These are phyloP conservation scores for Larix sibirica DNA, from an alignment of 83 land plant species.

Conservation along the genomic window DNA sequence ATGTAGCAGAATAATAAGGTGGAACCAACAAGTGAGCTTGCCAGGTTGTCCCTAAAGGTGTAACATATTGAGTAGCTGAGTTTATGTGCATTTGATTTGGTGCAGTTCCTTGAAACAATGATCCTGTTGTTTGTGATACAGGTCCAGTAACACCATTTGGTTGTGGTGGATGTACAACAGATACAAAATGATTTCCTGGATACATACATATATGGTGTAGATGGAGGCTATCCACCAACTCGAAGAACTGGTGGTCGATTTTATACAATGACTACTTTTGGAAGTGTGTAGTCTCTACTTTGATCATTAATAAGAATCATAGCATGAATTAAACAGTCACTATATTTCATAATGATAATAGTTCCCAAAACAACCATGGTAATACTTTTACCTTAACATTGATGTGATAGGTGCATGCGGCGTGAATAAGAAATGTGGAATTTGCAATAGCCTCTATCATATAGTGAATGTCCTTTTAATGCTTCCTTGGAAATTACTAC, in stretches of 20 bases:
- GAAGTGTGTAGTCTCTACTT: conserved; percentile 86
- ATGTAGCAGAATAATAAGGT: not conserved
- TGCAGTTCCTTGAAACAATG: not conserved
- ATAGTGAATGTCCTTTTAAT: conserved; percentile 87
- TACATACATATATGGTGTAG: conserved; percentile 24
- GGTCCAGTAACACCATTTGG: conserved; percentile 14
- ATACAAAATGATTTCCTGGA: conserved; percentile 14
- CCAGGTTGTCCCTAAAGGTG: conserved; percentile 11
- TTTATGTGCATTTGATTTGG: conserved; percentile 27
- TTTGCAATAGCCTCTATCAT: conserved; percentile 96
- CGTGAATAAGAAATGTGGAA: conserved; percentile 95
- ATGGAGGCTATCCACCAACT: conserved; percentile 23
- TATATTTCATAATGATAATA: not conserved
- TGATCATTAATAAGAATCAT: conserved; percentile 20
- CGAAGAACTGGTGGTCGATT: conserved; percentile 12
- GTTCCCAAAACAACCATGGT: not conserved
- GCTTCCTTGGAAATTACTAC: conserved; percentile 88
- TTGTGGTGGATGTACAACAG: not conserved
- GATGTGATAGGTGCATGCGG: conserved; percentile 94
- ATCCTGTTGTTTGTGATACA: conserved; percentile 27
- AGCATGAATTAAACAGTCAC: not conserved
- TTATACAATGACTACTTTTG: conserved; percentile 33
- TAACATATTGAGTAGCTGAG: conserved; percentile 6
- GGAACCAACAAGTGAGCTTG: conserved; percentile 17
- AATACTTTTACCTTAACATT: conserved; percentile 73